A percentile compares a stretch with the other conserved stretches of the same genome.
These are phyloP conservation scores for Vaccinium macrocarpon DNA, from an alignment of 148 eudicot genomes.

Conservation along the genomic window DNA sequence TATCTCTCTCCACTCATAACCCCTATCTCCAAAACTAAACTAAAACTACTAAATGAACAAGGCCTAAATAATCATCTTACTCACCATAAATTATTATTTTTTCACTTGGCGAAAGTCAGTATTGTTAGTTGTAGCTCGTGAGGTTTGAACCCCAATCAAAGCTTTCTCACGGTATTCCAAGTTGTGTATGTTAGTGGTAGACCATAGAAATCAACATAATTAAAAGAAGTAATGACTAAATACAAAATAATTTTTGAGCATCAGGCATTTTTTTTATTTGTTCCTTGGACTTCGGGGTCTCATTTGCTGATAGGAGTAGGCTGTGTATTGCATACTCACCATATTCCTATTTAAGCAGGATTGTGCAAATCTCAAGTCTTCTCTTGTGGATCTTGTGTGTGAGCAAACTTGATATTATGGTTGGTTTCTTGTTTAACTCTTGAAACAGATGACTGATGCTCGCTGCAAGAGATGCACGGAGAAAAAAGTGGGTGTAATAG, in stretches of 20 bases:
- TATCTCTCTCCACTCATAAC: no score
- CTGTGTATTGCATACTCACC: background rate
- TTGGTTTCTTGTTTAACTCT: conserved; percentile 14
- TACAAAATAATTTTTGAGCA: background rate
- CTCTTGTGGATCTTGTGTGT: background rate
- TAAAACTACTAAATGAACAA: no score
- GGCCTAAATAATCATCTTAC: background rate
- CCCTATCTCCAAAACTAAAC: no score
- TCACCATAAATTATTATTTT: background rate
- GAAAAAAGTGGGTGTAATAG: conserved; percentile 70
- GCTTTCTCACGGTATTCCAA: background rate
- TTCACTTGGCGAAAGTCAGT: background rate
- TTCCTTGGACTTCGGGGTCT: background rate
- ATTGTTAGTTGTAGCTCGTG: background rate
- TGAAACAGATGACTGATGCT: conserved; percentile 92
- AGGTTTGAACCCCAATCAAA: background rate
- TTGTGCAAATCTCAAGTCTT: background rate
- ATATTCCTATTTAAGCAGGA: background rate
- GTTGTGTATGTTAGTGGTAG: background rate
- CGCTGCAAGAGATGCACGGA: conserved; percentile 85
- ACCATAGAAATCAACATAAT: background rate
- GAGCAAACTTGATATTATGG: background rate
- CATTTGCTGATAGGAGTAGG: background rate
- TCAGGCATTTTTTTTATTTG: background rate
- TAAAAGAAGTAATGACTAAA: background rate